phyloP scores from a whole-genome alignment of 2,329 filamentous ascomycete genomes.

The Beauveria australis region DNA sequence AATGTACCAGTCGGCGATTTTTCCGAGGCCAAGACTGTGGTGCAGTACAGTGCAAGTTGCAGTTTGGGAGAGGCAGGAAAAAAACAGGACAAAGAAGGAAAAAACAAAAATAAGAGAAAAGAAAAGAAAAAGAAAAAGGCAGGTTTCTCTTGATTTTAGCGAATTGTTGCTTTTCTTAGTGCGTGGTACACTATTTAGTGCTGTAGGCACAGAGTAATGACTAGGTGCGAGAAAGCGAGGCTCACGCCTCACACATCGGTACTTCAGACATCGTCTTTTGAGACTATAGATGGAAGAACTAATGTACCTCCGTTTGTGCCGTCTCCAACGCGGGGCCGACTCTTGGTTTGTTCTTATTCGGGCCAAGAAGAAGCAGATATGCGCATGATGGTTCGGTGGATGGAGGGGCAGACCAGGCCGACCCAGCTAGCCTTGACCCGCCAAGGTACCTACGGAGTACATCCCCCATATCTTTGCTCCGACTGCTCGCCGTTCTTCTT shows the following conservation, averaged over 20 bases:
- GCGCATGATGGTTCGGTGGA: neutral
- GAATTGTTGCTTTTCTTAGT: too few species aligned
- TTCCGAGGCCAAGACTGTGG: neutral
- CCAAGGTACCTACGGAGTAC: neutral
- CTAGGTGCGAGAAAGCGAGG: too few species aligned
- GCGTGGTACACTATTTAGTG: too few species aligned
- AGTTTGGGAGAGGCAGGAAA: too few species aligned
- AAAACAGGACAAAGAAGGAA: too few species aligned
- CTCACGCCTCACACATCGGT: neutral
- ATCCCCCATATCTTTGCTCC: slow-evolving; percentile 4
- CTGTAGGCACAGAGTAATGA: too few species aligned
- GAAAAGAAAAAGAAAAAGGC: too few species aligned
- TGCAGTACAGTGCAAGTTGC: too few species aligned
- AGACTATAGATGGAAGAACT: neutral
- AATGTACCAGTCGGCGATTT: neutral
- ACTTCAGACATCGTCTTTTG: neutral
- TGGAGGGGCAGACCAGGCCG: slow-evolving; percentile 6
- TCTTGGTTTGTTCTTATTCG: neutral
- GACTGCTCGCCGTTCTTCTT: slow-evolving; percentile 7
- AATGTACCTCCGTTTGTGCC: neutral
- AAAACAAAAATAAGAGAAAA: too few species aligned
- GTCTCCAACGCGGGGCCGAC: neutral
- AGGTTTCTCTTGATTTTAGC: too few species aligned
- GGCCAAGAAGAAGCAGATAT: neutral
- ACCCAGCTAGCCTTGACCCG: slow-evolving; percentile 7